A percentile compares a stretch with the other conserved stretches of the same genome.
Evolutionary conservation across 257 asterid species (phyloP).

Genomic region (Solanum bukasovii): DNA sequence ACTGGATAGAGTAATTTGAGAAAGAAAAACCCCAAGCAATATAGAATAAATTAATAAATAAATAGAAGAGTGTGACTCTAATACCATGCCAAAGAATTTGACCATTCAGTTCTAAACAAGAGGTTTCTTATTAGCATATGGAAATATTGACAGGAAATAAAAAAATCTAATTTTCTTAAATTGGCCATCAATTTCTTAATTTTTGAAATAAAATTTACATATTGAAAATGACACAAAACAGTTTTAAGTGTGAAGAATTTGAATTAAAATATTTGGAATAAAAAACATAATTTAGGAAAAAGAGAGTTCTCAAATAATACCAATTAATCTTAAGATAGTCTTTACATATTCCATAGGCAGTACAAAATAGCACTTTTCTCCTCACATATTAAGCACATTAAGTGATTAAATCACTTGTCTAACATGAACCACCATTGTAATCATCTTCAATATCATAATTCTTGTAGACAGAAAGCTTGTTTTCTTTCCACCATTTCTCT

Average conservation of each 20-base stretch:
- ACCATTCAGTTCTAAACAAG: background rate
- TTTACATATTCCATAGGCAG: background rate
- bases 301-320: background rate
- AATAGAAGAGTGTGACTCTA: background rate
- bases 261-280: background rate
- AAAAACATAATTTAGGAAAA: background rate
- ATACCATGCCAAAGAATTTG: background rate
- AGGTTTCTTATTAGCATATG: background rate
- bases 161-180: background rate
- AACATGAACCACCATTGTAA: background rate
- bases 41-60: background rate
- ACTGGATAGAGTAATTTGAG: background rate
- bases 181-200: background rate
- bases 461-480: conserved; percentile 18
- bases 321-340: background rate
- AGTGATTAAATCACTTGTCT: background rate
- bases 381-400: background rate
- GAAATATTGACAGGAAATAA: background rate
- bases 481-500: conserved; percentile 38
- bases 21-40: background rate
- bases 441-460: conserved; percentile 11
- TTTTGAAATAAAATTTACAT: background rate
- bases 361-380: background rate
- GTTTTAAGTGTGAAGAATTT: background rate
- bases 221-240: background rate